Conservation (phyloP, 208 protist species). For the Crithidia mellificae region DNA sequence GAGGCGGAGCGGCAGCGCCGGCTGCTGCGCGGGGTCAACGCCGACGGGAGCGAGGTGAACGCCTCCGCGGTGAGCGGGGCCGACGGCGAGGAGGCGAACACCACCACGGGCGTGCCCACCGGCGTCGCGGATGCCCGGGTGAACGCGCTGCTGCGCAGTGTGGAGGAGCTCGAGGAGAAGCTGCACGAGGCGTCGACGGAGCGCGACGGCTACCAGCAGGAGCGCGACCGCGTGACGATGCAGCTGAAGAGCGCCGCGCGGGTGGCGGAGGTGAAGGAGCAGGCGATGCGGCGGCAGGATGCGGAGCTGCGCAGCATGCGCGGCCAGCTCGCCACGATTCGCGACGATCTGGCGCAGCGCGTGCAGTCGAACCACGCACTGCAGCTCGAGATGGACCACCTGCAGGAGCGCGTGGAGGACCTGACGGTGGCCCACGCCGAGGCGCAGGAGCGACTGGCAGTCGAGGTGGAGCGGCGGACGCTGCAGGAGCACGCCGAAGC, state of each 20-base stretch:
- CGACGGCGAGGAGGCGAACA: conserved; percentile 12
- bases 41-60: conserved; percentile 19
- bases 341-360: conserved; percentile 54
- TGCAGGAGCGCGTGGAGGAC: conserved; percentile 43
- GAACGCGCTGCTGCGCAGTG: conserved; percentile 41
- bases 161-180: conserved; percentile 40
- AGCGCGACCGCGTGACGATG: conserved; percentile 52
- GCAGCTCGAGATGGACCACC: conserved; percentile 51
- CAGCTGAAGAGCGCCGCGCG: conserved; percentile 39
- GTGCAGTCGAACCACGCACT: conserved; percentile 44
- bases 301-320: conserved; percentile 45
- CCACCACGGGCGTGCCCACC: conserved; percentile 1
- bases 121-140: conserved; percentile 41
- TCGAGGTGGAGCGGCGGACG: conserved; percentile 10
- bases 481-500: conserved; percentile 39
- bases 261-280: conserved; percentile 47
- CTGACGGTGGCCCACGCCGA: conserved; percentile 43
- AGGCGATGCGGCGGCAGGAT: conserved; percentile 49
- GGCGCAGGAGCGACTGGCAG: conserved; percentile 31
- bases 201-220: conserved; percentile 39
- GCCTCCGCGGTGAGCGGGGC: conserved; percentile 6
- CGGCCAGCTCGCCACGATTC: conserved; percentile 41
- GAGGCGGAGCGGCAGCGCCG: conserved; percentile 35
- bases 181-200: conserved; percentile 33
- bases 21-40: conserved; percentile 20